A percentile compares a stretch with the other conserved stretches of the same genome.
These are phyloP conservation scores for Neophaeococcomyces mojaviensis DNA, from an alignment of 2,329 filamentous ascomycete species.

Conservation along the genomic window DNA sequence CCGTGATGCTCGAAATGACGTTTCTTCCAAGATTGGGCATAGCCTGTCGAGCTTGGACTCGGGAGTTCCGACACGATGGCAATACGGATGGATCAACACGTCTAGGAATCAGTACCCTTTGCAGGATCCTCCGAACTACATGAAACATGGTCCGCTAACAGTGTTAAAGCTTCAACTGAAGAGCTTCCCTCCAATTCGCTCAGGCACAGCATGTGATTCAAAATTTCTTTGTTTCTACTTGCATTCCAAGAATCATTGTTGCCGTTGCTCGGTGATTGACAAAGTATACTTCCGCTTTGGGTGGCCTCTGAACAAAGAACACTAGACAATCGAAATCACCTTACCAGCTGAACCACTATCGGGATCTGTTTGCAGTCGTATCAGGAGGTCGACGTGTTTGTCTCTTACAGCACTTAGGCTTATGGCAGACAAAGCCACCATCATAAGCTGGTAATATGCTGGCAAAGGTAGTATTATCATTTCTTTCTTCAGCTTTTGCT, in stretches of 20 bases:
- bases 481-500: slow-evolving; percentile 9
- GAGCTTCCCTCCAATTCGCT: background rate
- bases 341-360: slow-evolving; percentile 1
- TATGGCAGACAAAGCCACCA: slow-evolving; percentile 13
- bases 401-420: slow-evolving; percentile 20
- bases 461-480: slow-evolving; percentile 15
- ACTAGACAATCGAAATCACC: slow-evolving; percentile 19
- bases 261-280: slow-evolving; percentile 26
- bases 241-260: slow-evolving; percentile 28
- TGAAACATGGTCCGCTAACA: slow-evolving; percentile 6
- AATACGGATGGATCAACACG: background rate
- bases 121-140: background rate
- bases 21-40: background rate
- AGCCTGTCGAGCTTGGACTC: slow-evolving; percentile 7
- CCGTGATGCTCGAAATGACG: background rate
- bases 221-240: slow-evolving; percentile 19
- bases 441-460: slow-evolving; percentile 12
- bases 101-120: background rate
- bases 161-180: slow-evolving; percentile 1
- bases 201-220: slow-evolving; percentile 1
- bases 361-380: slow-evolving; percentile 1
- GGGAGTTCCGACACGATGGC: background rate
- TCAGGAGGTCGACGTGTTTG: slow-evolving; percentile 9
- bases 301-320: slow-evolving; percentile 28
- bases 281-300: slow-evolving; percentile 28